Evolutionary conservation across 2,329 filamentous ascomycete genomes (phyloP), one percentile per base, ranked within the genome.

Genomic region (Microdochium nivale): DNA sequence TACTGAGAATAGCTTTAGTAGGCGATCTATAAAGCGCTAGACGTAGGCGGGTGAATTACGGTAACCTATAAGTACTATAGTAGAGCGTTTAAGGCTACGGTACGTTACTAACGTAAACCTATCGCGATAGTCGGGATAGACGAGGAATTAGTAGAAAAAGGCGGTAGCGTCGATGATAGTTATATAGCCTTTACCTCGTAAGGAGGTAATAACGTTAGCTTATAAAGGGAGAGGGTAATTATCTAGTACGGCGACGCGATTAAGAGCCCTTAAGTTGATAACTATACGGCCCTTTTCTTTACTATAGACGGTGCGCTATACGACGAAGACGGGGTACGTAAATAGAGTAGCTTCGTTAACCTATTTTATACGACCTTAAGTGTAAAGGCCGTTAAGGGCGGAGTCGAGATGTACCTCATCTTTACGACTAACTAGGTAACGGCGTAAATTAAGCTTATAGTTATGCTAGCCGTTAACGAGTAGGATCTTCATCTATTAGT

Each of bases 211-310:
- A 14, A 37, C 33, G 33, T 37, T 14, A 47, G 16, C 47, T 19
- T 48, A 24, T 3, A 24, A 8, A 3, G 32, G 52, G 8, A 51
- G 25, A 3, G 52, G 52, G 35, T 53, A 53, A 25, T 21, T 30
- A 16, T 53, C 52, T 1, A 49, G 35, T 3, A 53, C 23, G 1
- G 21, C n/a, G 33, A 19, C 19, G 14, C 49, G 33, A 33, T 53
- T 53, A 3, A 51, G 25, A 1, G 25, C 43, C 21, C 52, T 1
- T 1, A 51, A 47, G 21, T 51, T 49, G 13, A 53, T 33, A 13
- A 53, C 52, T 1, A 49, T 49, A 13, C 49, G 14, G n/a, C 52
- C 52, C 37, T 53, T 51, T 19, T 46, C 32, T 24, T 44, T 25
- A 3, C 52, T 49, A 2, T 44, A 33, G 3, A 46, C 49, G 3